A percentile compares a stretch with the other conserved stretches of the same genome.
Evolutionary conservation across 441 rosid species (phyloP).

Genomic region (Biscutella laevigata): DNA sequence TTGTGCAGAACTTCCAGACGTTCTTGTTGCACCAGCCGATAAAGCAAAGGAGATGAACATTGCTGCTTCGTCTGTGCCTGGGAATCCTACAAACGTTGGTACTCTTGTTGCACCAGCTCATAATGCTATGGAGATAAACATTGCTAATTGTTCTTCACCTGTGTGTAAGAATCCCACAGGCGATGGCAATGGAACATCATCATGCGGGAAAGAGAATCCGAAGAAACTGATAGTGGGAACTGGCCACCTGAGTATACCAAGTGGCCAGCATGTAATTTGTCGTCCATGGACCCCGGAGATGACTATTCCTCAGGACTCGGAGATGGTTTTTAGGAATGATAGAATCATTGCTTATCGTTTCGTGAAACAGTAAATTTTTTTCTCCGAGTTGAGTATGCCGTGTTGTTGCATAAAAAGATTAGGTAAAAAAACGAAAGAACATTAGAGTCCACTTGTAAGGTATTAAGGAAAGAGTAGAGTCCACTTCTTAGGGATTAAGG

Average conservation of each 20-base stretch:
- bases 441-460: too few relatives aligned
- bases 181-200: background rate
- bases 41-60: background rate
- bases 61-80: background rate
- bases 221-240: conserved; percentile 19
- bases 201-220: background rate
- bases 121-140: background rate
- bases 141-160: background rate
- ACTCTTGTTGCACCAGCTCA: background rate
- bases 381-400: too few relatives aligned
- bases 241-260: conserved; percentile 3
- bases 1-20: conserved; percentile 15
- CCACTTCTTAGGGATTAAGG: too few relatives aligned
- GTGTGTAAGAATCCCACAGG: background rate
- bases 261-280: conserved; percentile 15
- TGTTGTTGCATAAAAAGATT: too few relatives aligned
- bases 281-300: conserved; percentile 15
- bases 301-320: conserved; percentile 15
- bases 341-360: conserved; percentile 21
- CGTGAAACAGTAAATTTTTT: background rate
- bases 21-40: background rate
- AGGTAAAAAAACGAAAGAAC: too few relatives aligned
- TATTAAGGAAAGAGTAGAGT: too few relatives aligned
- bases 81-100: background rate
- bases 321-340: conserved; percentile 25